Conservation (phyloP, 305 asterid genomes). For the Solanum hybrid region DNA sequence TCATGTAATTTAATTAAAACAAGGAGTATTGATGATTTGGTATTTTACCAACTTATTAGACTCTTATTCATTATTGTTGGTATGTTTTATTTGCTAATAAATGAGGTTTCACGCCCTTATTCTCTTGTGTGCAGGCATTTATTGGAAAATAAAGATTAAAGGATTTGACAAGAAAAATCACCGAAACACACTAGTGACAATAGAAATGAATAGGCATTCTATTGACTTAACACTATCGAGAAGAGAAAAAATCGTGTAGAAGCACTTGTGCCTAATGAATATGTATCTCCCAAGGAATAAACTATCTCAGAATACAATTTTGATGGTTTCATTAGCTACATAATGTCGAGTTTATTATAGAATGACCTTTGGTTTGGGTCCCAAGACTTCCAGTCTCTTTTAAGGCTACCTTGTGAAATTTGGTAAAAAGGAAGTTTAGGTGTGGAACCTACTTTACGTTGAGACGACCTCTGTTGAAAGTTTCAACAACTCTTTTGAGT, state of each 20-base stretch:
- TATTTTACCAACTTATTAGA: not conserved
- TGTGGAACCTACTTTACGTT: not conserved
- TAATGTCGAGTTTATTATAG: no score
- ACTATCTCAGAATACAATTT: not conserved
- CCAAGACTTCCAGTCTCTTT: not conserved
- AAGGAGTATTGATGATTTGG: not conserved
- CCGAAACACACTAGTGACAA: not conserved
- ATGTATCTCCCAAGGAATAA: not conserved
- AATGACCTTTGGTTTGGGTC: not conserved
- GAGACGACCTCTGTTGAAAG: not conserved
- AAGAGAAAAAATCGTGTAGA: not conserved
- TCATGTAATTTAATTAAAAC: not conserved
- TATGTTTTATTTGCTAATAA: not conserved
- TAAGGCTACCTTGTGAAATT: not conserved
- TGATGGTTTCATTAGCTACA: not conserved
- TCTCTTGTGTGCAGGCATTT: not conserved
- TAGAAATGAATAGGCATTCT: not conserved
- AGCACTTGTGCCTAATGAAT: not conserved
- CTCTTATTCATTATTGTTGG: not conserved
- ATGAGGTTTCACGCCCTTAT: not conserved
- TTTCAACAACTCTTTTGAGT: not conserved
- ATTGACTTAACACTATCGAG: not conserved
- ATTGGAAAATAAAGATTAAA: no score
- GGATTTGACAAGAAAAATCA: not conserved
- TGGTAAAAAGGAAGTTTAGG: not conserved